Evolutionary conservation across 306 rosid species (phyloP).

Genomic region (Cajanus cajan): DNA sequence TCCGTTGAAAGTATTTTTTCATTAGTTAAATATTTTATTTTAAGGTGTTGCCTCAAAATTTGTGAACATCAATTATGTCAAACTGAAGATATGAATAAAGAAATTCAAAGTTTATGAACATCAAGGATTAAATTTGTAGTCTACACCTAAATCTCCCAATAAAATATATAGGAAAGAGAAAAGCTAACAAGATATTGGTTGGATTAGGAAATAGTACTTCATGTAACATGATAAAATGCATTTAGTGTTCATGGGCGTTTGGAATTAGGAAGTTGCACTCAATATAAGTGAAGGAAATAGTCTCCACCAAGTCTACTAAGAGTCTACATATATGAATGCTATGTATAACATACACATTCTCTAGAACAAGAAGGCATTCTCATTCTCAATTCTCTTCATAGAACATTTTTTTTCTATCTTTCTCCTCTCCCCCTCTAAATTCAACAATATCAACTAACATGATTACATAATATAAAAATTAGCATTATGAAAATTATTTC

Average conservation of each 20-base stretch:
- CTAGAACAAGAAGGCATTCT: neutral
- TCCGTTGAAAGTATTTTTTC: neutral
- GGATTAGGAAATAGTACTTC: neutral
- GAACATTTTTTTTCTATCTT: neutral
- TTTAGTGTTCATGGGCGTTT: neutral
- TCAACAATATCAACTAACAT: neutral
- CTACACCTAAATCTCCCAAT: neutral
- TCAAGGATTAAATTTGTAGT: neutral
- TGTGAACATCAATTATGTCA: constrained; percentile 9
- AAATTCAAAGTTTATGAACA: neutral
- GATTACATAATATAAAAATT: constrained; percentile 8
- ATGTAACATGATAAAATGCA: neutral
- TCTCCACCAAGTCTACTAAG: neutral
- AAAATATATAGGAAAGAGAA: neutral
- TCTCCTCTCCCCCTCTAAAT: neutral
- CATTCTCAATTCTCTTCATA: neutral
- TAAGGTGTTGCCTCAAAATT: neutral
- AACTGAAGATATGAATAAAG: constrained; percentile 6
- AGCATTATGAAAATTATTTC: neutral
- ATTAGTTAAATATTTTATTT: constrained; percentile 1
- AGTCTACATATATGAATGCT: neutral
- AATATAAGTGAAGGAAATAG: neutral
- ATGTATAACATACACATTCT: neutral
- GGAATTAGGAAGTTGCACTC: neutral
- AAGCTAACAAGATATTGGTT: neutral